Conservation (phyloP, 2,329 filamentous ascomycete species). For the Cadophora sp. region DNA sequence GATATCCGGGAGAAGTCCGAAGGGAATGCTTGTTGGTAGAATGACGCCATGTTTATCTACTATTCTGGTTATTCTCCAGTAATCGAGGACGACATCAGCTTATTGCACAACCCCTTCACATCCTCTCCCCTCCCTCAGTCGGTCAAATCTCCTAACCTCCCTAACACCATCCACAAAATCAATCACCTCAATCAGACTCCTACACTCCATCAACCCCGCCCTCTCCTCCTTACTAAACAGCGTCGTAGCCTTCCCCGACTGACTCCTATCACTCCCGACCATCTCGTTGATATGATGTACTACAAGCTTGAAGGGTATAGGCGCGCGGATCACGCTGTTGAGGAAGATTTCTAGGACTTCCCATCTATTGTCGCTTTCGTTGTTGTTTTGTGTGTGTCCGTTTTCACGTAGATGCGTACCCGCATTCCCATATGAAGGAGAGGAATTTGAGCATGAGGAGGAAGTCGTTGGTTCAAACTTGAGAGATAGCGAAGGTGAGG, state of each 20-base stretch:
- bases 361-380: constrained; percentile 55
- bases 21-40: too few relatives aligned
- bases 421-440: too few relatives aligned
- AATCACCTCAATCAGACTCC: constrained; percentile 62
- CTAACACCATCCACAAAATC: constrained; percentile 64
- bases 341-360: constrained; percentile 69
- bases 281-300: constrained; percentile 73
- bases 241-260: constrained; percentile 53
- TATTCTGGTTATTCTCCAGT: too few relatives aligned
- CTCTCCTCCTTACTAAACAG: constrained; percentile 62
- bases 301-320: constrained; percentile 67
- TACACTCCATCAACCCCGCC: constrained; percentile 54
- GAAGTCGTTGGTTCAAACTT: too few relatives aligned
- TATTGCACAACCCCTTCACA: too few relatives aligned
- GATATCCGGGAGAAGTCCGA: too few relatives aligned
- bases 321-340: constrained; percentile 60
- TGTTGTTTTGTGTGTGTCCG: too few relatives aligned
- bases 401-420: too few relatives aligned
- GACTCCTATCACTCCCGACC: constrained; percentile 63
- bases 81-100: too few relatives aligned
- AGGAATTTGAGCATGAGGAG: too few relatives aligned
- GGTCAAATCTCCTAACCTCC: constrained; percentile 30
- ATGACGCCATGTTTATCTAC: too few relatives aligned
- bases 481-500: background rate
- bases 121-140: too few relatives aligned